Conservation (phyloP, 163 green algal genomes). For the Chloroidium sp. region DNA sequence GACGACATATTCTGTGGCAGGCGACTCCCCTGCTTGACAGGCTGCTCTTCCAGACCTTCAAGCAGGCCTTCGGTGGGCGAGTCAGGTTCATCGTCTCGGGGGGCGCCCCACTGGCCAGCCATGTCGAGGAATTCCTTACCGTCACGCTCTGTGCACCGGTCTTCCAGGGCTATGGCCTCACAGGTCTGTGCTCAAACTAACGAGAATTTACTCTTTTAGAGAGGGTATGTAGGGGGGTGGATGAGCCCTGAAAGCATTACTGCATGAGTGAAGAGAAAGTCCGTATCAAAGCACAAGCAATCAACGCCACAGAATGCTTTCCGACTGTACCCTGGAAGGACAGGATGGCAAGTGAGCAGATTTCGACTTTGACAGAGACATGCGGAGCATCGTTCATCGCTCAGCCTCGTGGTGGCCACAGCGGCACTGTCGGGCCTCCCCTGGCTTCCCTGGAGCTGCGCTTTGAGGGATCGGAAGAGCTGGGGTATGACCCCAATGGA, state of each 20-base stretch:
- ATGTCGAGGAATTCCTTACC: slow-evolving; percentile 75
- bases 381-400: slow-evolving; percentile 82
- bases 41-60: slow-evolving; percentile 41
- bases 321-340: too few relatives aligned
- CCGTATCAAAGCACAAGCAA: too few relatives aligned
- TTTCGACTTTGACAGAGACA: slow-evolving; percentile 96
- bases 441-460: slow-evolving; percentile 10
- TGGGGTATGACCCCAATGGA: slow-evolving; percentile 24
- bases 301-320: too few relatives aligned
- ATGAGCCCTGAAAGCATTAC: too few relatives aligned
- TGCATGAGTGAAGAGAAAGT: too few relatives aligned
- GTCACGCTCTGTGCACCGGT: slow-evolving; percentile 83
- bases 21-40: slow-evolving; percentile 34
- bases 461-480: slow-evolving; percentile 9
- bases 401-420: slow-evolving; percentile 32
- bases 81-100: slow-evolving; percentile 50
- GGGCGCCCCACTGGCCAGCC: slow-evolving; percentile 44
- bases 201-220: background rate
- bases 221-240: too few relatives aligned
- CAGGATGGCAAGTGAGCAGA: slow-evolving; percentile 47
- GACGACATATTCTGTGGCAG: slow-evolving; percentile 4
- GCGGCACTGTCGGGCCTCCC: slow-evolving; percentile 61
- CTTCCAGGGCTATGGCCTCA: slow-evolving; percentile 43
- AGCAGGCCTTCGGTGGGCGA: slow-evolving; percentile 36
- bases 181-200: background rate